These are phyloP conservation scores for Garcia nutans DNA, from an alignment of 345 rosid genomes.

Conservation along the genomic window DNA sequence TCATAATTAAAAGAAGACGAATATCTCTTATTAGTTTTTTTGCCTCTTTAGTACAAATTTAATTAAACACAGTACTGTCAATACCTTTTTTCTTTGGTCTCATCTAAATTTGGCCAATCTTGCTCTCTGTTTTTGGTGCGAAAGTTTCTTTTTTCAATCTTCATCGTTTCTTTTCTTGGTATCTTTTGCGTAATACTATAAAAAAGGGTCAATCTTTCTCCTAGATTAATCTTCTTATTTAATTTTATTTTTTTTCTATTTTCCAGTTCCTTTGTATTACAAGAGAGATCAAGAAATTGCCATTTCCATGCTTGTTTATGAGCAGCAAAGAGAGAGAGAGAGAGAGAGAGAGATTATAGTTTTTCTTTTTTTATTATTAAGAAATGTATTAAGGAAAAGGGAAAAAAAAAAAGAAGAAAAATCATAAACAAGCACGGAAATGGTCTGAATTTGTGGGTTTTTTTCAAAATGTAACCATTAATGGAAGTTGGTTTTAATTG, in stretches of 20 bases:
- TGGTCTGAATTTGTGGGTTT: conserved; percentile 18
- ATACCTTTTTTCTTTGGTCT: background rate
- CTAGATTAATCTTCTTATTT: background rate
- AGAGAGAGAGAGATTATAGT: conserved; percentile 3
- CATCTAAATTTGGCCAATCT: background rate
- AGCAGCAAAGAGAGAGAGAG: background rate
- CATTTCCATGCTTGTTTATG: conserved; percentile 49
- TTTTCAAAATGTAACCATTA: background rate
- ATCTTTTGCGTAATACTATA: background rate
- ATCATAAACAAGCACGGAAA: conserved; percentile 58
- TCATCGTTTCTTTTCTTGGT: background rate
- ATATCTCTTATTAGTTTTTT: background rate
- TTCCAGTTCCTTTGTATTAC: background rate
- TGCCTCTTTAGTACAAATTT: background rate
- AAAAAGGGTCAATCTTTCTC: background rate
- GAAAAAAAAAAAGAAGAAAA: background rate
- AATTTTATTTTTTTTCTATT: background rate
- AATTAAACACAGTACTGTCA: background rate
- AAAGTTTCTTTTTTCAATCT: background rate
- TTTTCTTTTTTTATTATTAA: background rate
- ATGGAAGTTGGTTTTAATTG: background rate
- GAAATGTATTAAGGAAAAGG: too few species aligned
- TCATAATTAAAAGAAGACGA: conserved; percentile 55
- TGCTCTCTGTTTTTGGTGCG: background rate
- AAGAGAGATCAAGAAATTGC: conserved; percentile 17